phyloP scores from a whole-genome alignment of 441 rosid genomes.

The Pelargonium cotyledonis region DNA sequence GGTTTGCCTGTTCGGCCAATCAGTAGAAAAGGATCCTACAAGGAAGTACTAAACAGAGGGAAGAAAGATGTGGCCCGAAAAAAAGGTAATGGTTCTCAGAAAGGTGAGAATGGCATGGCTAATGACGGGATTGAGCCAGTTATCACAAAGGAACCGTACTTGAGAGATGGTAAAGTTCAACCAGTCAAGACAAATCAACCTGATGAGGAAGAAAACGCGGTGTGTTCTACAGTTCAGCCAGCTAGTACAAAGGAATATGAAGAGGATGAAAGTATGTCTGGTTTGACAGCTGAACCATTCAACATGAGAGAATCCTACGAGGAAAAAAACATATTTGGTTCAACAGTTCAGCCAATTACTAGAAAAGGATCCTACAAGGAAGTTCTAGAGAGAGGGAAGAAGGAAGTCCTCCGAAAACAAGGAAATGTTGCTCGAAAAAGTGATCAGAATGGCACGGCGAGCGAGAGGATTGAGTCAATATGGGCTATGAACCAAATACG shows the following conservation, averaged over 20 bases:
- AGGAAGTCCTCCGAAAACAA: conserved; percentile 12
- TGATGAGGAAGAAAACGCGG: background rate
- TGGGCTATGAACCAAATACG: conserved; percentile 37
- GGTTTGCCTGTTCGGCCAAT: background rate
- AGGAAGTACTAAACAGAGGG: conserved; percentile 43
- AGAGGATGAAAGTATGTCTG: background rate
- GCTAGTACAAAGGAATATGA: background rate
- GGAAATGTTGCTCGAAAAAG: background rate
- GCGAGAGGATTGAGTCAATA: conserved; percentile 40
- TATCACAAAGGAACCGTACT: background rate
- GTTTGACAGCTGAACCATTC: background rate
- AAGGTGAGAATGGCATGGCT: background rate
- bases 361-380: conserved; percentile 35
- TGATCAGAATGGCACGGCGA: background rate
- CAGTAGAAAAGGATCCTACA: conserved; percentile 23
- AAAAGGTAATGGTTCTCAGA: background rate
- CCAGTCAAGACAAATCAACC: background rate
- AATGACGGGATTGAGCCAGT: background rate
- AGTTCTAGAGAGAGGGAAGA: conserved; percentile 36
- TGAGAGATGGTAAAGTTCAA: background rate
- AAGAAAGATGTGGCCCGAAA: conserved; percentile 15
- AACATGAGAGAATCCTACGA: background rate
- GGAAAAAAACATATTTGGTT: background rate
- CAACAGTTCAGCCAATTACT: background rate
- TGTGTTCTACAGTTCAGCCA: background rate